phyloP scores from a whole-genome alignment of 108 stramenopile genomes.

The Skeletonema tropicum region DNA sequence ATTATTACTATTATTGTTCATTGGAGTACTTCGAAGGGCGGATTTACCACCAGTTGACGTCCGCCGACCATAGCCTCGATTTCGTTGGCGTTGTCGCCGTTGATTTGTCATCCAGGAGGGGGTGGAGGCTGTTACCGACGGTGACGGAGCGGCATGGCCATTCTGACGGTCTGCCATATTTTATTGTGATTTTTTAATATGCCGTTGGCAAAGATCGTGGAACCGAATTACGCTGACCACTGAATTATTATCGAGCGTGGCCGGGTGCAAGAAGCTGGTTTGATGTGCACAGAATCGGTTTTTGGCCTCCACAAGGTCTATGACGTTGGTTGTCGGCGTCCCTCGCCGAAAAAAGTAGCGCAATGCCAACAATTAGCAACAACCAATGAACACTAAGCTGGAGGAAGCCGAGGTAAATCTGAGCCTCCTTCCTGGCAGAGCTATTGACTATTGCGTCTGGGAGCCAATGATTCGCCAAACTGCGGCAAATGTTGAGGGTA shows the following conservation, averaged over 20 bases:
- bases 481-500: too few relatives aligned
- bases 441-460: background rate
- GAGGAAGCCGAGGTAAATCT: background rate
- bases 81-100: conserved; percentile 17
- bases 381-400: background rate
- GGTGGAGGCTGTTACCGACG: conserved; percentile 10
- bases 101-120: conserved; percentile 33
- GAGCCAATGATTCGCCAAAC: background rate
- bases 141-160: background rate
- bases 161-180: background rate
- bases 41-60: conserved; percentile 3
- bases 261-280: background rate
- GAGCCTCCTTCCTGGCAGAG: background rate
- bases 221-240: background rate
- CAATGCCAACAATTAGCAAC: background rate
- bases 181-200: background rate
- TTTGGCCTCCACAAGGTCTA: background rate
- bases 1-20: background rate
- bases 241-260: background rate
- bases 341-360: background rate
- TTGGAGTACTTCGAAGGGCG: conserved; percentile 1
- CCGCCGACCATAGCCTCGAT: conserved; percentile 27
- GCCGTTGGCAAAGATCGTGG: background rate
- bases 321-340: background rate
- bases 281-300: background rate